Conservation (phyloP, 2,329 filamentous ascomycete genomes). For the Lasiodiplodia sp. region DNA sequence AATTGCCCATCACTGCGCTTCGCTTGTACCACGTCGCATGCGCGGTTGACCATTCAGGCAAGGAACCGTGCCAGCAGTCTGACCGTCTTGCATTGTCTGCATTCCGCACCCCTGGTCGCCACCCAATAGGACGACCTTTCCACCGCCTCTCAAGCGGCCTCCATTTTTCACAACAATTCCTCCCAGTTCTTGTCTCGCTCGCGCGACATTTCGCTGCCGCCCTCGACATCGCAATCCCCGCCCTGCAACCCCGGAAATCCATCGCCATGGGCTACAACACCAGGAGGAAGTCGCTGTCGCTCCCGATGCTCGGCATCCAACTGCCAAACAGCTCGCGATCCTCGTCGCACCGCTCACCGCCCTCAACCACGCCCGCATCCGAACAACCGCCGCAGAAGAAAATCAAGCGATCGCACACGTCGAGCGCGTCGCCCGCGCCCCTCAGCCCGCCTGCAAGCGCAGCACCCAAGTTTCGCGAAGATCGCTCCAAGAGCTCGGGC, state of each 20-base stretch:
- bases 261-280: slow-evolving; percentile 88
- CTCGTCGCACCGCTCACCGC: slow-evolving; percentile 60
- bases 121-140: slow-evolving; percentile 28
- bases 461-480: slow-evolving; percentile 55
- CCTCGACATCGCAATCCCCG: slow-evolving; percentile 35
- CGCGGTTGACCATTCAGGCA: slow-evolving; percentile 28
- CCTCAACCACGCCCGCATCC: slow-evolving; percentile 63
- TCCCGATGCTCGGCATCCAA: slow-evolving; percentile 92
- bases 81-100: slow-evolving; percentile 24
- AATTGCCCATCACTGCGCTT: slow-evolving; percentile 11
- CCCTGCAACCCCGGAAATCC: slow-evolving; percentile 18
- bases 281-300: slow-evolving; percentile 90
- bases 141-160: slow-evolving; percentile 23
- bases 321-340: slow-evolving; percentile 67
- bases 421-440: slow-evolving; percentile 47
- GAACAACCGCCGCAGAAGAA: slow-evolving; percentile 64
- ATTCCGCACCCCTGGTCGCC: slow-evolving; percentile 30
- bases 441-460: slow-evolving; percentile 55
- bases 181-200: slow-evolving; percentile 7
- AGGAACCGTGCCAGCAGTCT: slow-evolving; percentile 27
- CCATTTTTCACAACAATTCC: slow-evolving; percentile 30
- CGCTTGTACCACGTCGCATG: slow-evolving; percentile 24
- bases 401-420: slow-evolving; percentile 77
- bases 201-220: slow-evolving; percentile 41
- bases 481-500: slow-evolving; percentile 55